Percentiles rank a stretch among this genome's conserved stretches.
phyloP scores from a whole-genome alignment of 2,329 filamentous ascomycete species.

The Teratosphaeria epicoccoides region DNA sequence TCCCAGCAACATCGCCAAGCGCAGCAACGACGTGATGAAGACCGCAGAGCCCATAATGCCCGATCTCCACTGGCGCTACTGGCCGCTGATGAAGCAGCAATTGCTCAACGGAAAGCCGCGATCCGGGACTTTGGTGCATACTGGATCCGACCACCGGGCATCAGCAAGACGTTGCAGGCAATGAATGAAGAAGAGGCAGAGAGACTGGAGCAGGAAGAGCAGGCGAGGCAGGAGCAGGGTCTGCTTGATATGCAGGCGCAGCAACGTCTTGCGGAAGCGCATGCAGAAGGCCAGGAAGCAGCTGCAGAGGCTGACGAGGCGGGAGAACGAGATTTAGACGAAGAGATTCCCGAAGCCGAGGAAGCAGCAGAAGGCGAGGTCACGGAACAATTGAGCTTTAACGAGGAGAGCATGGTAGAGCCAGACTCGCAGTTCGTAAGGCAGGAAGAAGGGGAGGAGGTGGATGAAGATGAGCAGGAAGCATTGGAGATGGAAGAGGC shows the following conservation, averaged over 20 bases:
- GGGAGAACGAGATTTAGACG: conserved; percentile 36
- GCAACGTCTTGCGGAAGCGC: conserved; percentile 48
- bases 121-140: conserved; percentile 77
- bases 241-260: conserved; percentile 59
- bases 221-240: conserved; percentile 58
- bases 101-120: conserved; percentile 66
- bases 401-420: conserved; percentile 39
- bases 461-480: conserved; percentile 32
- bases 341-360: conserved; percentile 59
- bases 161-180: conserved; percentile 81
- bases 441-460: conserved; percentile 29
- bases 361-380: conserved; percentile 55
- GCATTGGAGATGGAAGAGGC: conserved; percentile 37
- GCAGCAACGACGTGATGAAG: conserved; percentile 24
- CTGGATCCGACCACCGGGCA: conserved; percentile 84
- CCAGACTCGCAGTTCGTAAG: conserved; percentile 23
- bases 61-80: conserved; percentile 58
- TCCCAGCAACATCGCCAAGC: conserved; percentile 15
- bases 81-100: conserved; percentile 62
- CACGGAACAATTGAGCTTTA: conserved; percentile 35
- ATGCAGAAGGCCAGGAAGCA: conserved; percentile 22
- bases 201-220: conserved; percentile 71
- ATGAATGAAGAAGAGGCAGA: conserved; percentile 83
- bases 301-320: conserved; percentile 33
- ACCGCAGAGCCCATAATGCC: conserved; percentile 25